Percentiles rank a stretch among this genome's conserved stretches.
These are phyloP conservation scores for Neurospora sp. DNA, from an alignment of 495 filamentous ascomycete species.

Conservation along the genomic window DNA sequence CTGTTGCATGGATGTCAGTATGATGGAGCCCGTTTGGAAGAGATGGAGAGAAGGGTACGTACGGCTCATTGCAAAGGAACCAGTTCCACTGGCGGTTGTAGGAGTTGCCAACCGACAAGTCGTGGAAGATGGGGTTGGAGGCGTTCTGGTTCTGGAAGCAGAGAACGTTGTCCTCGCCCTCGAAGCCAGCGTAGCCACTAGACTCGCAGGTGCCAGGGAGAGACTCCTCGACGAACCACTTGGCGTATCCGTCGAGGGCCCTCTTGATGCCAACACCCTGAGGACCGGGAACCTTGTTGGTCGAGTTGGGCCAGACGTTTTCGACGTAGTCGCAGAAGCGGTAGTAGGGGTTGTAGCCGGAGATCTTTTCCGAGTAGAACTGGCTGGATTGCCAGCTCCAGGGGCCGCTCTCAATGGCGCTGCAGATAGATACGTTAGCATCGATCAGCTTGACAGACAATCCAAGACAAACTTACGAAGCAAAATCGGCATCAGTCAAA, in stretches of 20 bases:
- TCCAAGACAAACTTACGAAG: slow-evolving; percentile 22
- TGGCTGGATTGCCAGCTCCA: slow-evolving; percentile 48
- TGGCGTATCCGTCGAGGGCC: slow-evolving; percentile 28
- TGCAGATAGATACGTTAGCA: slow-evolving; percentile 2
- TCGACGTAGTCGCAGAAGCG: slow-evolving; percentile 28
- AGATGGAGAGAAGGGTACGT: no score
- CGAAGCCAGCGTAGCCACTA: slow-evolving; percentile 34
- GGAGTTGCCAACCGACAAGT: slow-evolving; percentile 40
- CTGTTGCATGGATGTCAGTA: background rate
- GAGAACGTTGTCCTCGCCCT: slow-evolving; percentile 33
- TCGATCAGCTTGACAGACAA: background rate
- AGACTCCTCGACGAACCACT: slow-evolving; percentile 38
- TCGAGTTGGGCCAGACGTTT: slow-evolving; percentile 19
- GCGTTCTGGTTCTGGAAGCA: slow-evolving; percentile 52
- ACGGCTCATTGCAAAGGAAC: slow-evolving; percentile 58
- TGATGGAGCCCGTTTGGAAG: no score
- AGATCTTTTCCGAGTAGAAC: slow-evolving; percentile 23
- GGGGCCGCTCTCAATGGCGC: slow-evolving; percentile 43
- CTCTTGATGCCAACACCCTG: slow-evolving; percentile 18
- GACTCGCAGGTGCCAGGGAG: slow-evolving; percentile 31
- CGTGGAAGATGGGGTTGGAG: slow-evolving; percentile 46
- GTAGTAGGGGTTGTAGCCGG: slow-evolving; percentile 17
- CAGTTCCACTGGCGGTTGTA: slow-evolving; percentile 53
- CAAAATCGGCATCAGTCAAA: slow-evolving; percentile 51
- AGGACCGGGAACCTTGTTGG: slow-evolving; percentile 16